Percentiles rank a stretch among this genome's conserved stretches.
These are phyloP conservation scores for Mycocalia duriaeana DNA, from an alignment of 1,284 basidiomycete genomes.

Conservation along the genomic window DNA sequence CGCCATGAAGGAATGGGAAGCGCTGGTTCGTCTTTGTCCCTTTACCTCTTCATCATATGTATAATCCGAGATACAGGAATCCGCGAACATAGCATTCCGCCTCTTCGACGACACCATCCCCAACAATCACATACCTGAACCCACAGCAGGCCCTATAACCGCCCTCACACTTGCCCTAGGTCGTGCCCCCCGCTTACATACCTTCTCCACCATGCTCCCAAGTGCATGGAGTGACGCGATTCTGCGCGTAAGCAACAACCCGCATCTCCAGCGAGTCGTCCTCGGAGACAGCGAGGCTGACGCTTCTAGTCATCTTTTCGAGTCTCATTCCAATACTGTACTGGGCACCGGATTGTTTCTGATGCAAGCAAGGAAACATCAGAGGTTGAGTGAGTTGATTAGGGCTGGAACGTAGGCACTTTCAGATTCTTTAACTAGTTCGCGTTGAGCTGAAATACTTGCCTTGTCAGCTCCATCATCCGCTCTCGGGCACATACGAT, in stretches of 20 bases:
- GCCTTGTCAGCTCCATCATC: neutral
- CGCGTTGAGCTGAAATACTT: neutral
- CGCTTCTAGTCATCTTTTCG: too few species aligned
- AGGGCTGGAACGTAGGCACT: slow-evolving; percentile 37
- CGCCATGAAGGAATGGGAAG: slow-evolving; percentile 36
- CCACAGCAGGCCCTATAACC: slow-evolving; percentile 22
- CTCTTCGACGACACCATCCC: slow-evolving; percentile 32
- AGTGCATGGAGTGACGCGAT: slow-evolving; percentile 44
- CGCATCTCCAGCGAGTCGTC: slow-evolving; percentile 35
- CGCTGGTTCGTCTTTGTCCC: slow-evolving; percentile 34
- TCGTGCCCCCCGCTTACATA: slow-evolving; percentile 29
- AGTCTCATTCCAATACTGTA: too few species aligned
- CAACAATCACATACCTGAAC: slow-evolving; percentile 11
- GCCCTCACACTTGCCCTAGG: slow-evolving; percentile 33
- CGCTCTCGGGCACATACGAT: slow-evolving; percentile 1
- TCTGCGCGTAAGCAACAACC: slow-evolving; percentile 38
- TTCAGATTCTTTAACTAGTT: neutral
- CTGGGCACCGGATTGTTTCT: slow-evolving; percentile 40
- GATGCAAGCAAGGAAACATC: slow-evolving; percentile 38
- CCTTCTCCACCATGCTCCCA: slow-evolving; percentile 40
- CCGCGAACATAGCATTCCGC: slow-evolving; percentile 42
- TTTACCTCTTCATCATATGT: slow-evolving; percentile 2
- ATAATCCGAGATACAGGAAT: slow-evolving; percentile 27
- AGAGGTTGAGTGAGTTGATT: slow-evolving; percentile 38
- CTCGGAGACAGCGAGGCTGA: slow-evolving; percentile 27